Base-by-base conservation (phyloP, 495 filamentous ascomycete genomes). In the Penicillium turbatum region DNA sequence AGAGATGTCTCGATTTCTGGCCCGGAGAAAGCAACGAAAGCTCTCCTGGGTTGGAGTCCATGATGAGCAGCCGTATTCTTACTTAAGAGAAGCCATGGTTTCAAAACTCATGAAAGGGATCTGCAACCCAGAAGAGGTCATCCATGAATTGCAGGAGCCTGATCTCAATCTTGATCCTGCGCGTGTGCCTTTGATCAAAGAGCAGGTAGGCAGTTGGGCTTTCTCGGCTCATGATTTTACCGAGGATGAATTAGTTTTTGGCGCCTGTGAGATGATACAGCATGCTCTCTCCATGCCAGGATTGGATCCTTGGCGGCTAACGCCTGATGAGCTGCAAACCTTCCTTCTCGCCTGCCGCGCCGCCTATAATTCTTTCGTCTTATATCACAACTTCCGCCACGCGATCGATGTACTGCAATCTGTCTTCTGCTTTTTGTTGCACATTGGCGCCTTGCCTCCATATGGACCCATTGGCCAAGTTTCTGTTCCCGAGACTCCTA, bases 301-400 rank as follows among this genome's bases (percentile, higher is more conserved):
- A 60, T 67, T 97, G 40, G 84, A 88, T 56, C 73, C 79, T 17
- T 98, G 86, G 86, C 79, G 82, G 62, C 77, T 96, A 69, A 74
- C 88, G 41, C 79, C 83, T 63, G 87, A 88, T 89, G 83, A 89
- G 67, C 72, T 97, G 16, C 85, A 82, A 56, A 80, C 79, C 37
- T 96, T 96, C 68, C 74, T 95, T 39, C 74, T 92, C 39, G 89
- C 92, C 57, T 87, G 89, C 64, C 85, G 89, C 45, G 82, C 83
- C 41, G 87, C 95, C 13, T 97, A 98, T 72, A 96, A 97, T 64
- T 83, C 81, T 44, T 95, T 96, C 67, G 90, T 98, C 34, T 88
- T 92, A n/a, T 98, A 97, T 63, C 93, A 98, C 72, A 98, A 98
- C 67, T 98, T 97, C 69, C 89, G 93, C 43, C 93, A 98, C 68